Evolutionary conservation across 1,284 basidiomycete species (phyloP), one percentile per base, ranked within the genome.

Genomic region (Ceratobasidium sp.): DNA sequence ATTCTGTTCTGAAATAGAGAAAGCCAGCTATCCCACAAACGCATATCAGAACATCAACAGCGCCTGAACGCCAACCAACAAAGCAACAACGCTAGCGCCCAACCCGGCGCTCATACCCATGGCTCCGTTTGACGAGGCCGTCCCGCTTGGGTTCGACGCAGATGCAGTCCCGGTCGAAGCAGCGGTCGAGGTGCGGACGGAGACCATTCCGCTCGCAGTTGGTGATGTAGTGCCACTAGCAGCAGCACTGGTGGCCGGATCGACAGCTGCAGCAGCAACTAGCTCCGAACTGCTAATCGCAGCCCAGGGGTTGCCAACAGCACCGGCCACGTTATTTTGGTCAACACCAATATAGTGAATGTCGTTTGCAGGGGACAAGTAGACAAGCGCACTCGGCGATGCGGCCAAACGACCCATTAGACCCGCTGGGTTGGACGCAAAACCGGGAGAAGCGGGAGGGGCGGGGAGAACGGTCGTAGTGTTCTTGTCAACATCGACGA

Each of bases 241-340:
- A 6, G 80, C 79, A 5, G 81, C 58, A 9, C 34, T 61, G 43
- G 54, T 54, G 11, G 53, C 80, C 16, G 87, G 73, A 89, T 86
- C 69, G 95, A 86, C 81, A 95, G 94, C n/a, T 95, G 89, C 68
- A 95, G 86, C 0, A n/a, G 90, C 85, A 43, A 83, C 84, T 59
- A 87, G 86, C 22, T 90, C 89, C 6, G 92, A 92, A 76, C 91
- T 90, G 84, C 94, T 95, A 5, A 85, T 86, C 2, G 93, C 89
- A 4, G 82, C 79, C 24, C 89, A 78, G 81, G 95, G 93, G 79
- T 92, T 88, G 16, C 84, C 84, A 0, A 86, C 80, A 0, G 94
- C 93, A 31, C 89, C 91, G 16, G 89, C 84, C 54, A 95, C 0
- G 94, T 96, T 24, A 89, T 87, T 85, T 96, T 96, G 79, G 86